Evolutionary conservation across 2,329 filamentous ascomycete genomes (phyloP).

Genomic region (Escovopsis sp.): DNA sequence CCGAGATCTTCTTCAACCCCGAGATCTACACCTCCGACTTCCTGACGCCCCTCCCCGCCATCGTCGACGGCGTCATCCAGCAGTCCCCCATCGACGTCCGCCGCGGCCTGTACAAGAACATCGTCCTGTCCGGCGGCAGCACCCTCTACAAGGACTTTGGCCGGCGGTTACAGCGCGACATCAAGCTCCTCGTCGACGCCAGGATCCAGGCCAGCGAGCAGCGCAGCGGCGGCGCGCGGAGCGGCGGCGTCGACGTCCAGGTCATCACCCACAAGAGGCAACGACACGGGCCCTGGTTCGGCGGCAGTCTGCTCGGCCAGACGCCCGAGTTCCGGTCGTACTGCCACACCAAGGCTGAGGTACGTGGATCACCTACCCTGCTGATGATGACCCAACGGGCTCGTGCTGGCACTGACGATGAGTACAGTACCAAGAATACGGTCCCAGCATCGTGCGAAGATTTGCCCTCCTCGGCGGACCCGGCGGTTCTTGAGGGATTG

Average conservation of each 20-base stretch:
- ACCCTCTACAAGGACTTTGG: constrained; percentile 99
- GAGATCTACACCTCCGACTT: constrained; percentile 99
- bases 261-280: constrained; percentile 97
- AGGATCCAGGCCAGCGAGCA: constrained; percentile 86
- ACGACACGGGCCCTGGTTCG: constrained; percentile 96
- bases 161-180: constrained; percentile 86
- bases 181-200: constrained; percentile 86
- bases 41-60: constrained; percentile 80
- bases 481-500: constrained; percentile 48
- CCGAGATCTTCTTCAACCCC: constrained; percentile 99
- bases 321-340: constrained; percentile 98
- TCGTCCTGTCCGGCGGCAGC: constrained; percentile 90
- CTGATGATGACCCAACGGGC: too few relatives aligned
- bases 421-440: constrained; percentile 81
- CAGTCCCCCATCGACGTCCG: constrained; percentile 95
- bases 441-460: constrained; percentile 85
- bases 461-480: constrained; percentile 90
- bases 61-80: constrained; percentile 94
- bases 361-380: too few relatives aligned
- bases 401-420: too few relatives aligned
- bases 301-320: constrained; percentile 87
- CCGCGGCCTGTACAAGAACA: constrained; percentile 97
- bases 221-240: constrained; percentile 79
- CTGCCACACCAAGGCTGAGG: constrained; percentile 82
- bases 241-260: constrained; percentile 87